phyloP scores from a whole-genome alignment of 805 yeast genomes.

The Wickerhamomyces pijperi region DNA sequence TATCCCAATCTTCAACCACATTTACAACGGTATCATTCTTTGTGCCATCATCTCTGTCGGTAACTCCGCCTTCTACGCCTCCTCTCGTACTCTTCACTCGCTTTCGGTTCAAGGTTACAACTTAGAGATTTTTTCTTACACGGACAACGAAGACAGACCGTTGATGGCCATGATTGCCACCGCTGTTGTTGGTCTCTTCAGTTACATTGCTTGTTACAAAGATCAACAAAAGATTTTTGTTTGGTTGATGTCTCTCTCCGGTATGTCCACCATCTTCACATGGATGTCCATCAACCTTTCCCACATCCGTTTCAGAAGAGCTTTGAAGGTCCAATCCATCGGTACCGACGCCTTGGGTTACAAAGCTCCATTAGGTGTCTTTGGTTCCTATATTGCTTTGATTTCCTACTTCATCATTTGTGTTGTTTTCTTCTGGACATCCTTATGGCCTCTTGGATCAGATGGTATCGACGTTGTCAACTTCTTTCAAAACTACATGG shows the following conservation, averaged over 20 bases:
- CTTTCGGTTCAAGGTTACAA: conserved; percentile 52
- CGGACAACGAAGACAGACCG: conserved; percentile 53
- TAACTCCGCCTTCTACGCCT: conserved; percentile 42
- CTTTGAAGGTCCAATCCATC: conserved; percentile 41
- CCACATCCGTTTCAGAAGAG: conserved; percentile 47
- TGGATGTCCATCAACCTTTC: conserved; percentile 47
- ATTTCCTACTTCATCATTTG: conserved; percentile 35
- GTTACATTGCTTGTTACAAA: conserved; percentile 53
- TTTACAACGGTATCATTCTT: conserved; percentile 54
- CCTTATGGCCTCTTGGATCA: conserved; percentile 41
- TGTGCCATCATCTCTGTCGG: conserved; percentile 50
- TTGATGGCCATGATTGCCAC: conserved; percentile 39
- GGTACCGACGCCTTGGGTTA: conserved; percentile 38
- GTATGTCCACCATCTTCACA: conserved; percentile 50
- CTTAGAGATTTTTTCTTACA: conserved; percentile 37
- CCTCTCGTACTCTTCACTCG: conserved; percentile 39
- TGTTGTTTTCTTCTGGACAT: conserved; percentile 54
- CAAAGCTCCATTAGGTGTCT: conserved; percentile 36
- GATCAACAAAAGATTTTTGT: conserved; percentile 47
- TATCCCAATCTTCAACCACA: conserved; percentile 45
- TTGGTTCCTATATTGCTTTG: conserved; percentile 41
- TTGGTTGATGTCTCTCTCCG: conserved; percentile 55
- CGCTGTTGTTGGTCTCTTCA: conserved; percentile 41
- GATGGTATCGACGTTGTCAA: conserved; percentile 25
- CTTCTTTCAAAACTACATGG: conserved; percentile 43